Conservation (phyloP, 2,329 filamentous ascomycete genomes). For the Coccinonectria pachysandricola region DNA sequence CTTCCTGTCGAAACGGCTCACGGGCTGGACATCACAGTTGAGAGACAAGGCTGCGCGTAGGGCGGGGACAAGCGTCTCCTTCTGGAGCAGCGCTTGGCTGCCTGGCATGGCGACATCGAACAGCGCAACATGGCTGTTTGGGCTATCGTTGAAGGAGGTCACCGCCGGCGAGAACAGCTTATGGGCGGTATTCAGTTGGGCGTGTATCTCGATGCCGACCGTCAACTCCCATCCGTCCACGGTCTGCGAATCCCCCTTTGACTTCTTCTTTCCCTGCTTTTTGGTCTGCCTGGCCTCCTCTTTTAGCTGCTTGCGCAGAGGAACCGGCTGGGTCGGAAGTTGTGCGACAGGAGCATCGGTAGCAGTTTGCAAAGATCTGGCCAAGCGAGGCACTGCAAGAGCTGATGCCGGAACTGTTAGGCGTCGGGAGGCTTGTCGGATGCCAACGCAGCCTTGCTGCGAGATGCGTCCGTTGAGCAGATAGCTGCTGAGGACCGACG, state of each 20-base stretch:
- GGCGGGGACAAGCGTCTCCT: slow-evolving; percentile 76
- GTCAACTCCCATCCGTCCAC: slow-evolving; percentile 79
- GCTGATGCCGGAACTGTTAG: slow-evolving; percentile 6
- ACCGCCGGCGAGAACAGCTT: slow-evolving; percentile 80
- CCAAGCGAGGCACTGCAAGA: slow-evolving; percentile 6
- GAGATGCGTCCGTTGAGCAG: slow-evolving; percentile 36
- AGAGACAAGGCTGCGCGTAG: slow-evolving; percentile 79
- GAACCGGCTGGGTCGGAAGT: slow-evolving; percentile 24
- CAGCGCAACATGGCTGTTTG: slow-evolving; percentile 78
- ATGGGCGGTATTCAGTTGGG: slow-evolving; percentile 76
- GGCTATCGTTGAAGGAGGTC: slow-evolving; percentile 54
- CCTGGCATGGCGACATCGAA: slow-evolving; percentile 89
- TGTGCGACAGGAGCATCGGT: slow-evolving; percentile 13
- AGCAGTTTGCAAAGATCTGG: slow-evolving; percentile 24
- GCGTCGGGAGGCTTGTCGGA: slow-evolving; percentile 8
- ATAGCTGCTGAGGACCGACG: slow-evolving; percentile 36
- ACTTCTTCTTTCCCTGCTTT: slow-evolving; percentile 44
- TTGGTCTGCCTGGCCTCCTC: slow-evolving; percentile 62
- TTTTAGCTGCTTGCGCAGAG: slow-evolving; percentile 63
- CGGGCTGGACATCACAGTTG: slow-evolving; percentile 63
- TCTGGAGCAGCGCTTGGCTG: slow-evolving; percentile 78
- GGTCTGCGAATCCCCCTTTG: slow-evolving; percentile 37
- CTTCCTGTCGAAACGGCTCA: slow-evolving; percentile 86
- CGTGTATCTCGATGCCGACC: slow-evolving; percentile 94
- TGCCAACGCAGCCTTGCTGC: slow-evolving; percentile 30